Evolutionary conservation across 495 filamentous ascomycete species (phyloP), one percentile per base, ranked within the genome.

Genomic region (Lasiosphaeria ovina): DNA sequence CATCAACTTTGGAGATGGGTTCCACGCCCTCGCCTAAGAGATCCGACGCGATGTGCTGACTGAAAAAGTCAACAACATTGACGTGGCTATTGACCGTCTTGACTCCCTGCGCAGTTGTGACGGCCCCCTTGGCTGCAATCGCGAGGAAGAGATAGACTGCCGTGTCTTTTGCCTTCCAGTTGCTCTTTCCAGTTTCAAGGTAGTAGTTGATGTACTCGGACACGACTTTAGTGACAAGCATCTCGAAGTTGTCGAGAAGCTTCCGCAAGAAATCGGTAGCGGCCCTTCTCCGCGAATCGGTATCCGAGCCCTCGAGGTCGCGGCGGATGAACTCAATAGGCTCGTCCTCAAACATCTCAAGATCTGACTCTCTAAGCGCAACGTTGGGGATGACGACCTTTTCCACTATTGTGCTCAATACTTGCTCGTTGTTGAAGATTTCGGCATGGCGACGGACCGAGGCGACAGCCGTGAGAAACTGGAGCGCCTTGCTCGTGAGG

Each of bases 121-220:
- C 83, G 47, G 84, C 79, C 36, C 94, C 93, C 74, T 94, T 96
- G 51, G 92, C 92, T 12, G 94, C 94, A 60, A 98, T 92, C 32
- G 95, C 89, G 40, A 92, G 87, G 77, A 92, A 99, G 7, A 99
- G 85, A 62, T 97, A 98, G 59, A 94, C 87, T 9, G 95, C 95
- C 1, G 93, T 97, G 69, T 99, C 95, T 74, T 99, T 99, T 38
- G 92, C 85, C 74, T 90, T 96, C 95, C 95, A 99, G 69, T 94
- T 90, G 6, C 78, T 79, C 42, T 81, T 80, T 51, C 87, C 87
- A 57, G 88, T 76, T 63, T 84, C 82, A 34, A 83, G 74, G 67
- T 94, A 96, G 70, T 92, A 87, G 54, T 89, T 83, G 59, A 94
- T 88, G 74, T 97, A 97, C 59, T 82, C 82, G 35, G 85, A 83